Base-by-base conservation (phyloP, 1,139 yeast species). In the Saccharomyces hybrid region DNA sequence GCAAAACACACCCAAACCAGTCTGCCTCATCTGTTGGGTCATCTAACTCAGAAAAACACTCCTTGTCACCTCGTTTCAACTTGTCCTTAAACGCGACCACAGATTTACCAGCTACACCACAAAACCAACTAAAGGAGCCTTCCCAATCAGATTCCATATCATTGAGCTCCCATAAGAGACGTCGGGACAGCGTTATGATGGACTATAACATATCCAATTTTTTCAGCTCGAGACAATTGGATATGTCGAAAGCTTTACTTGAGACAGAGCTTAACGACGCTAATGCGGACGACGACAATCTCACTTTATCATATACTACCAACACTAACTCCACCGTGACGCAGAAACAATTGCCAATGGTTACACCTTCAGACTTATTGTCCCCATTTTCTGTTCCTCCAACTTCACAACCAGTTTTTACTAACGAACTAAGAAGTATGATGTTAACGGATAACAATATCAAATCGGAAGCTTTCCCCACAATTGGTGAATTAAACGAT, bases 401-500 rank as follows among this genome's bases (percentile, higher is more conserved):
- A 38, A 11, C 7, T 1, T 16, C 44, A 16, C 24, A 9, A 16
- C 53, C 48, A 3, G 57, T 68, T 49, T 80, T 84, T 56, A 76
- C 79, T 2, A 79, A 77, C 49, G 79, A 77, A 41, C 73, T 84
- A 48, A 73, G 91, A 54, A 62, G 71, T 9, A 73, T 75, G 55
- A 84, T 86, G 48, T 72, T 86, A 64, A 64, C 66, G 21, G 73
- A 75, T 48, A 81, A 84, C 63, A 78, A 79, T 56, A 70, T 86
- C 54, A 69, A 71, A 9, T 69, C 73, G 16, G 70, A 75, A 11
- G 84, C 83, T 59, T 83, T 89, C 62, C 97, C 97, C 0, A 79
- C 84, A 2, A 73, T 86, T 47, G 82, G 80, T 16, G 95, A 88
- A 61, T 74, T 90, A 59, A 88, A 88, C 66, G 79, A 81, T 47